Conservation (phyloP, 2,329 filamentous ascomycete genomes). For the Aureobasidium pullulans region DNA sequence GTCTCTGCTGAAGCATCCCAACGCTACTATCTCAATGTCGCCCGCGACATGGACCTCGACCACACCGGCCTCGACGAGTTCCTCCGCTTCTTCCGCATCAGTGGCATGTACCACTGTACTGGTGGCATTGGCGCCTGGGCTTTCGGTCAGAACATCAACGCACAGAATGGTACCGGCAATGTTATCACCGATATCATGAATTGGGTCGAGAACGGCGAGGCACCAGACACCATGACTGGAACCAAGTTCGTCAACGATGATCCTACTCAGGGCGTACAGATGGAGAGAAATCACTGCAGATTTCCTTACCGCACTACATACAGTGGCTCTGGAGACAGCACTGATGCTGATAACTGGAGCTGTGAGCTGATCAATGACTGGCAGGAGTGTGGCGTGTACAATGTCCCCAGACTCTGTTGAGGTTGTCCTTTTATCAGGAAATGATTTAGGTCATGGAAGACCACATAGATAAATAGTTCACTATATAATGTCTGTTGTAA, state of each 20-base stretch:
- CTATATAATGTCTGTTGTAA: too few relatives aligned
- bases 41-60: constrained; percentile 26
- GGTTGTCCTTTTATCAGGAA: not conserved
- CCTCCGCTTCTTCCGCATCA: constrained; percentile 45
- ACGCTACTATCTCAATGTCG: constrained; percentile 43
- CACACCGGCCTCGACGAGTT: constrained; percentile 31
- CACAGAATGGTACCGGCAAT: constrained; percentile 31
- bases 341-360: constrained; percentile 23
- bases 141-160: constrained; percentile 27
- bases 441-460: too few relatives aligned
- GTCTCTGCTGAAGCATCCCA: constrained; percentile 40
- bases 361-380: constrained; percentile 15
- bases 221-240: constrained; percentile 30
- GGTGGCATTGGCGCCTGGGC: constrained; percentile 31
- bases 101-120: constrained; percentile 47
- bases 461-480: not conserved
- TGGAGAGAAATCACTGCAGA: constrained; percentile 38
- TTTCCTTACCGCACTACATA: constrained; percentile 17
- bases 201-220: constrained; percentile 41
- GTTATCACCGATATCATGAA: constrained; percentile 37
- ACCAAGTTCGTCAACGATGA: constrained; percentile 35
- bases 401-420: constrained; percentile 5
- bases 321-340: constrained; percentile 20
- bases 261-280: constrained; percentile 30
- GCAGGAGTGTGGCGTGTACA: not conserved